Evolutionary conservation across 2,329 filamentous ascomycete genomes (phyloP).

Genomic region (Botrytis elliptica): DNA sequence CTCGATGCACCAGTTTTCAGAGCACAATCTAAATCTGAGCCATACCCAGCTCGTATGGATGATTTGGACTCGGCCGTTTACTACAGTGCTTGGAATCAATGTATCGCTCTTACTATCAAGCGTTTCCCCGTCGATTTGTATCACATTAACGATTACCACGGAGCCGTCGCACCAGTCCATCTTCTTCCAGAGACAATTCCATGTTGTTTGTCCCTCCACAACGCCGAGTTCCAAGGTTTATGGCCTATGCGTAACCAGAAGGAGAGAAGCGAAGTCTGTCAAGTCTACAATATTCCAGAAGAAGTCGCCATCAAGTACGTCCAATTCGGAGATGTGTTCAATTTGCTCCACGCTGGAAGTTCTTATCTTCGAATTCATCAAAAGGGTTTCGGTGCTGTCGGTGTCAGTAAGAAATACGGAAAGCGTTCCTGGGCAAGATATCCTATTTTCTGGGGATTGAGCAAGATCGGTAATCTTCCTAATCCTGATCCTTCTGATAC

Average conservation of each 20-base stretch:
- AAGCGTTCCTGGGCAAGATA: slow-evolving; percentile 65
- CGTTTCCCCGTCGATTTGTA: slow-evolving; percentile 64
- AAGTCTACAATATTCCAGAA: slow-evolving; percentile 60
- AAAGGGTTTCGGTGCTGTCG: slow-evolving; percentile 65
- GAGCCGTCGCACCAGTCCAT: slow-evolving; percentile 62
- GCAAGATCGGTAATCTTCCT: slow-evolving; percentile 67
- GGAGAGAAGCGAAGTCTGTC: slow-evolving; percentile 62
- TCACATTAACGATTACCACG: slow-evolving; percentile 66
- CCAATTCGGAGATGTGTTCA: slow-evolving; percentile 68
- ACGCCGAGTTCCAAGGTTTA: slow-evolving; percentile 67
- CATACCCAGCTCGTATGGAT: slow-evolving; percentile 68
- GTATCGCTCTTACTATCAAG: slow-evolving; percentile 61
- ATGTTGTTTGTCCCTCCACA: slow-evolving; percentile 63
- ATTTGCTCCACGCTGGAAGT: slow-evolving; percentile 60
- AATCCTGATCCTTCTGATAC: slow-evolving; percentile 63
- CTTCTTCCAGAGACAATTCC: slow-evolving; percentile 60
- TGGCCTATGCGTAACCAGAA: slow-evolving; percentile 65
- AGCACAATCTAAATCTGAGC: slow-evolving; percentile 59
- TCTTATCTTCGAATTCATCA: slow-evolving; percentile 66
- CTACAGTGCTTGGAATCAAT: slow-evolving; percentile 70
- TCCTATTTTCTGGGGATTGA: slow-evolving; percentile 66
- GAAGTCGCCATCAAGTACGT: slow-evolving; percentile 60
- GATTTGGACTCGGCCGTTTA: slow-evolving; percentile 67
- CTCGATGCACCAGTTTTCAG: slow-evolving; percentile 60
- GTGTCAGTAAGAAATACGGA: slow-evolving; percentile 67